phyloP scores from a whole-genome alignment of 106 monocot species.

The Acorus gramineus region DNA sequence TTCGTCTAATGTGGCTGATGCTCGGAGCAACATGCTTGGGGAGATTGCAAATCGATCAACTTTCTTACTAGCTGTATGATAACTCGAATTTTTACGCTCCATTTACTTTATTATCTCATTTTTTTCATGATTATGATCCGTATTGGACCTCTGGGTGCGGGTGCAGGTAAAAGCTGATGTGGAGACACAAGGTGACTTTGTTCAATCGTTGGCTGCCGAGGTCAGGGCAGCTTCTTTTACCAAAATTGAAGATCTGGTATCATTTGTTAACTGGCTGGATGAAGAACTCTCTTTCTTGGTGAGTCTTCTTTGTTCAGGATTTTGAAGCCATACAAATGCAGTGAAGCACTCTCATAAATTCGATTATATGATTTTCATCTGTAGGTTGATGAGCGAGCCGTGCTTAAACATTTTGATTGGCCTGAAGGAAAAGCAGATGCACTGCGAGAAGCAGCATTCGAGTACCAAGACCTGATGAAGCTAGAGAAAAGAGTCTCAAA shows the following conservation, averaged over 20 bases:
- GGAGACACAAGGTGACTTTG: conserved; percentile 96
- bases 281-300: conserved; percentile 97
- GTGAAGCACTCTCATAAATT: too few relatives aligned
- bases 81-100: not conserved
- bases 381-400: conserved; percentile 97
- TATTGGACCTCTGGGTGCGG: not conserved
- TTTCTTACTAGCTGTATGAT: conserved; percentile 73
- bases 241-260: conserved; percentile 82
- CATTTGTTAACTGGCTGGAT: conserved; percentile 99
- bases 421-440: conserved; percentile 96
- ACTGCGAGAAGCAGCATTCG: conserved; percentile 93
- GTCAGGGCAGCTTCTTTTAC: conserved; percentile 61
- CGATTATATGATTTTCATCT: not conserved
- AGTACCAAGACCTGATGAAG: conserved; percentile 87
- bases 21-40: conserved; percentile 82
- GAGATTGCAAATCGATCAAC: conserved; percentile 98
- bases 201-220: conserved; percentile 66
- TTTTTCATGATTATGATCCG: not conserved
- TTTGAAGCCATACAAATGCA: too few relatives aligned
- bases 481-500: conserved; percentile 53
- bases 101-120: not conserved
- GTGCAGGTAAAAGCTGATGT: conserved; percentile 87
- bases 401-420: conserved; percentile 98
- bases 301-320: not conserved
- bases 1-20: conserved; percentile 21